Evolutionary conservation across 495 filamentous ascomycete species (phyloP), one percentile per base, ranked within the genome.

Genomic region (Tuber calosporum): DNA sequence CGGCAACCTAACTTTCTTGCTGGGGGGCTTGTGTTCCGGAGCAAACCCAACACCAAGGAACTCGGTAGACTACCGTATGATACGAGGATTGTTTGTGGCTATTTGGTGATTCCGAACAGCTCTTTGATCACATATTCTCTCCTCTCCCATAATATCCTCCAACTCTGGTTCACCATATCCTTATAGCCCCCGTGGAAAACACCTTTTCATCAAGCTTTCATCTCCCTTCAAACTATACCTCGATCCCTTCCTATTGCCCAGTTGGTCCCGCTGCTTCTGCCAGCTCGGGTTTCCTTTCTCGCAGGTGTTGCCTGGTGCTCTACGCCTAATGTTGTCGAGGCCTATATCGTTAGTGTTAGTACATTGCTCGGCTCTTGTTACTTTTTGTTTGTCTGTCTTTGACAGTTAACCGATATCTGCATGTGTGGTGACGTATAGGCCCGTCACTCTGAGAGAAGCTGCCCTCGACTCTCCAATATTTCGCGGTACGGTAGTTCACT

Each of bases 401-500:
- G 45, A 53, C 2, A 5, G 41, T 2, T 69, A 42, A 66, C 38
- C 62, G 17, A 68, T 67, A 41, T 62, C 42, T 58, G 6, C 41
- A 26, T 38, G 22, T 39, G 43, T 53, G 17, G 69, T 41, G 30
- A 66, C 53, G 58, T 66, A 26, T 72, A 91, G 89, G 70, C 94
- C 95, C n/a, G 96, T 98, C 40, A 87, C 88, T 67, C 87, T 97
- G 72, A 93, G 92, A 85, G 95, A 99, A 87, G 95, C 95, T 68
- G 91, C 93, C 40, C 90, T 97, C 83, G 95, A 99, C 83, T 95
- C 92, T 4, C 95, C 95, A 36, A 96, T 94, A 48, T 99, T 98
- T 83, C 91, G 95, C 74, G 91, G 93, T 42, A 92, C 92, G 19
- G 89, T 93, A 72, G 83, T 90, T 53, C 93, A 97, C 84, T 97